Percentiles rank a stretch among this genome's conserved stretches.
phyloP scores from a whole-genome alignment of 2,329 filamentous ascomycete genomes.

The Colletotrichum sp. region DNA sequence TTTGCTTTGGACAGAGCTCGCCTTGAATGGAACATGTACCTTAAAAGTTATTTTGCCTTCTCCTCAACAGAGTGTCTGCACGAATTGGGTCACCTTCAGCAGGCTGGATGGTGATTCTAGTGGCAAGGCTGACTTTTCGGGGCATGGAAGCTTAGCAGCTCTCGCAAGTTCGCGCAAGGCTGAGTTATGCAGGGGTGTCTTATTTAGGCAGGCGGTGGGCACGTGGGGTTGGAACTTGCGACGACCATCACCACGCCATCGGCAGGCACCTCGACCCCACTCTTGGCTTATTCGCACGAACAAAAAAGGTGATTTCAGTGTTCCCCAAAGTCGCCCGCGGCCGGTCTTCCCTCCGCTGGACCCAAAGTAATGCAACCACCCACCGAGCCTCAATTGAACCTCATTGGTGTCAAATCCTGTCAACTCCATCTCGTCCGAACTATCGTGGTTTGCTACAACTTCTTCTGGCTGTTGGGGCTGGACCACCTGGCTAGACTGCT shows the following conservation, averaged over 20 bases:
- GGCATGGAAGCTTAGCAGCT: conserved; percentile 5
- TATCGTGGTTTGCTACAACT: neutral
- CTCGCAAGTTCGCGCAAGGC: conserved; percentile 15
- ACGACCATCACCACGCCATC: neutral
- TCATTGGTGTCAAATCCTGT: neutral
- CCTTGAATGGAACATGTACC: neutral
- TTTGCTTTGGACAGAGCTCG: neutral
- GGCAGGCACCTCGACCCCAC: neutral
- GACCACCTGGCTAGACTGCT: neutral
- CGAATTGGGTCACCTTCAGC: conserved; percentile 7
- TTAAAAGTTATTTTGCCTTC: neutral
- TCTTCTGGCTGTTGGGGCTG: neutral
- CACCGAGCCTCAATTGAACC: neutral
- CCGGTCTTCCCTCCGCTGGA: neutral
- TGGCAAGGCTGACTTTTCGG: conserved; percentile 19
- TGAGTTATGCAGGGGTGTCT: conserved; percentile 21
- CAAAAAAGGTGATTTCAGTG: neutral
- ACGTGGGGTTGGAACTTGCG: conserved; percentile 8
- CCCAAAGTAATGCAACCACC: neutral
- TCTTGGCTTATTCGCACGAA: neutral
- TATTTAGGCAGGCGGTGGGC: conserved; percentile 5
- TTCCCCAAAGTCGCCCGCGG: neutral
- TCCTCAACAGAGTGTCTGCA: neutral
- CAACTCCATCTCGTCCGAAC: neutral
- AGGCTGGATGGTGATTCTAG: neutral